phyloP scores from a whole-genome alignment of 208 protist genomes.

The Crithidia mellificae region DNA sequence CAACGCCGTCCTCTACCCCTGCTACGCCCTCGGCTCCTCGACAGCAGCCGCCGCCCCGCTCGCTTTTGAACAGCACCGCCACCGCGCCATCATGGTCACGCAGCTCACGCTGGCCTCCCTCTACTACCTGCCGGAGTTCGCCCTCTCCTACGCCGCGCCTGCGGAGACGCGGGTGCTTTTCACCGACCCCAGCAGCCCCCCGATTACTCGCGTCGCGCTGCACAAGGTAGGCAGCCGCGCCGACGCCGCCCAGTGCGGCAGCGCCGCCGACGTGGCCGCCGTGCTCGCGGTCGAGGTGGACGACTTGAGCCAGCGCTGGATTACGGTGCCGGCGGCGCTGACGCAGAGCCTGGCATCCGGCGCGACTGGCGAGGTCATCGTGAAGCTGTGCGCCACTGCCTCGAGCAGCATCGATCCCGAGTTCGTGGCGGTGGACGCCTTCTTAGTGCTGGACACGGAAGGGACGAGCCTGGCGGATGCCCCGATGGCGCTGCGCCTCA shows the following conservation, averaged over 20 bases:
- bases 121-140: slow-evolving; percentile 59
- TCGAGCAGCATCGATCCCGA: slow-evolving; percentile 33
- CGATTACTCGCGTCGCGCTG: slow-evolving; percentile 50
- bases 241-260: slow-evolving; percentile 16
- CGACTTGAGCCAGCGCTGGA: slow-evolving; percentile 40
- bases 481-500: slow-evolving; percentile 40
- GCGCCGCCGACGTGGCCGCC: slow-evolving; percentile 13
- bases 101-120: slow-evolving; percentile 53
- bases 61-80: slow-evolving; percentile 45
- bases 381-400: slow-evolving; percentile 62
- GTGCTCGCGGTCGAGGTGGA: slow-evolving; percentile 37
- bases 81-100: slow-evolving; percentile 37
- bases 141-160: slow-evolving; percentile 31
- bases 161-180: slow-evolving; percentile 50
- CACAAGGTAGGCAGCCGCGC: slow-evolving; percentile 28
- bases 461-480: slow-evolving; percentile 22
- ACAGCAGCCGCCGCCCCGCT: slow-evolving; percentile 30
- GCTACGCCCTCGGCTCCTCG: slow-evolving; percentile 27
- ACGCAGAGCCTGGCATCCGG: slow-evolving; percentile 30
- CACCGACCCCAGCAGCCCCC: slow-evolving; percentile 54
- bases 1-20: slow-evolving; percentile 33
- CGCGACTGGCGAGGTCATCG: slow-evolving; percentile 27
- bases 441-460: slow-evolving; percentile 44
- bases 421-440: slow-evolving; percentile 55
- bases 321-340: slow-evolving; percentile 38